Base-by-base conservation (phyloP, 768 basidiomycete genomes). In the Psilocybe subaeruginosa region DNA sequence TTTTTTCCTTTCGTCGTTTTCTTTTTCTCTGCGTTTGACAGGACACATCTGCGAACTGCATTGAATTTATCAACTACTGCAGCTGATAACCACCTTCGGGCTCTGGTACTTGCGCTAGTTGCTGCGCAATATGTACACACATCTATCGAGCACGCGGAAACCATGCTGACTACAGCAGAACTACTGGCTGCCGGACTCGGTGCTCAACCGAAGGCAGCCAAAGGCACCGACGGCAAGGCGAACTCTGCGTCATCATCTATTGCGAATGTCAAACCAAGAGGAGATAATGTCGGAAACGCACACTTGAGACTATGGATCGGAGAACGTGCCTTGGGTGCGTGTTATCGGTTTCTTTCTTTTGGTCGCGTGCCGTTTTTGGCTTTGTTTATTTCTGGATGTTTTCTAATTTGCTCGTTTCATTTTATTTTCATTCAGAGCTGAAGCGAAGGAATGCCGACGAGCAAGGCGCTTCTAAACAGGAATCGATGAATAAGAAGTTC, bases 121-220 rank as follows among this genome's bases (percentile, higher is more conserved):
- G 81, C 90, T 1, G 81, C 87, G 29, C 88, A 92, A 63, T 93
- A 91, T 62, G 66, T 89, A 29, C 84, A 91, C 58, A 92, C 91
- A 0, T 83, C 89, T 0, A 79, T 79, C 2, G 84, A 86, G n/a
- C 86, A 92, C 62, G 90, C 91, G 5, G 77, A 80, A 68, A 76
- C 80, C 56, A 89, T 91, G 77, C 73, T 93, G 1, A 78, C 77
- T 12, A 86, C 88, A 2, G 88, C 86, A 49, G 89, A 89, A 67
- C 86, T 87, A 67, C 78, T 93, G 1, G 89, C 87, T 0, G 86
- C 85, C 8, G 90, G 91, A 3, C 78, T 93, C 54, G 89, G 90
- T 23, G 85, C 84, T 6, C 73, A 73, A 45, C 68, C 72, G 8
- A 64, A 79, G 73, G 31, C 66, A 54, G 47, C 50, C 35, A 59